Base-by-base conservation (phyloP, 495 filamentous ascomycete species). In the Jackrogersella minutella region DNA sequence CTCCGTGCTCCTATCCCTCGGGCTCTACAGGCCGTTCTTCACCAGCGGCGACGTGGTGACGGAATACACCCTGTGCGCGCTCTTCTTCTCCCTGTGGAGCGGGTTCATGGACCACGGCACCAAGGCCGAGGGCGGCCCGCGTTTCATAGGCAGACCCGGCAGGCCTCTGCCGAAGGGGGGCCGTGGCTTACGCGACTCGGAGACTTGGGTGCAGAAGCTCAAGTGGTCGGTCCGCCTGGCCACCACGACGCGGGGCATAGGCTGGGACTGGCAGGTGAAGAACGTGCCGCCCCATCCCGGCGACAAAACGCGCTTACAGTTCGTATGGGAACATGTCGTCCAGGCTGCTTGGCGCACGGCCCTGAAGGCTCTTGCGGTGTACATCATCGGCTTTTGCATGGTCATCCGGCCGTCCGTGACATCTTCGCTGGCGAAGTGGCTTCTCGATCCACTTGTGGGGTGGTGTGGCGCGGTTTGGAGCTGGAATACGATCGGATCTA, bases 231-330 rank as follows among this genome's bases (percentile, higher is more conserved):
- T 58, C 9, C 30, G 56, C 17, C 26, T 71, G 24, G 30, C 50
- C 31, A 34, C 57, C 9, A 61, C 59, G 4, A 22, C 36, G 34
- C 51, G 71, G 22, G 71, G 71, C 2, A 64, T 73, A 11, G 68
- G 71, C 0, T 73, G 71, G 71, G 58, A 71, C 30, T 73, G 68
- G 71, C 26, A 68, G 51, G 71, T 73, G 1, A 73, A 71, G 17
- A 65, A 65, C 47, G 57, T 68, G 39, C 68, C 67, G 24, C 40
- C 19, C n/a, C 60, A 64, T 21, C 41, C 43, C 1, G 24, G 39
- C 1, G 40, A 41, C 0, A 24, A 51, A 10, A 9, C 60, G 9
- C 51, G 43, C 13, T 14, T 56, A 5, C 30, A 34, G 9, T 64
- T 64, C 24, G 60, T 47, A 24, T 24, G 14, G 51, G 4, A 9